Base-by-base conservation (phyloP, 2,329 filamentous ascomycete genomes). In the Boeremia exigua region DNA sequence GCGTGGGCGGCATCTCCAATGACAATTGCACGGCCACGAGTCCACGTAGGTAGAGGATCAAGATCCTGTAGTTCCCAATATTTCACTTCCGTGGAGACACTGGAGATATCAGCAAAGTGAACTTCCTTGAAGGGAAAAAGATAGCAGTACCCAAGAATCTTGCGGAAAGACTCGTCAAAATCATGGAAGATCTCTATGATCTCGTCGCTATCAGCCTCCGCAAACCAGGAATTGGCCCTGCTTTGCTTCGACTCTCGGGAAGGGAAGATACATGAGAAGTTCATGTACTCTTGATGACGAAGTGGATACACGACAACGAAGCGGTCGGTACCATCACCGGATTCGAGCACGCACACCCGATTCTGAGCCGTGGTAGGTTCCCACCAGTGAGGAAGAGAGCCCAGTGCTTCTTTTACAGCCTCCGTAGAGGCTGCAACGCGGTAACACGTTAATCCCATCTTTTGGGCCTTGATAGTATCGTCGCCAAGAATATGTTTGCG, bases 1-100 rank as follows among this genome's bases (percentile, higher is more conserved):
- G 82, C 81, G 68, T 85, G 83, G 1, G 82, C 33, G 14, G 33
- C 33, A 34, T 34, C 33, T 34, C 33, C 33, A 15, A 34, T 34
- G 33, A 34, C n/a, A 6, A 86, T 73, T 3, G 84, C 77, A 0
- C 81, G 73, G 12, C 80, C 73, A 4, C 72, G 50, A 14, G 36
- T 51, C 43, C 30, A 51, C 6, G 50, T 58, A 5, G 56, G 56
- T 12, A 58, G 32, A 44, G 51, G 25, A 8, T 52, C 42, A 6
- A 48, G 56, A 19, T 58, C 56, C 15, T 50, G 42, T 9, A 58
- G 36, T 32, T 53, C 46, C 49, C 29, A 30, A 28, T 46, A 25
- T 37, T 58, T 58, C 12, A 58, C 38, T 45, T 58, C 48, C 12
- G 34, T 48, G 1, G 55, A 45, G 14, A 30, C 38, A 10, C 42